Conservation (phyloP, 163 green algal species). For the Scenedesmus sp. region DNA sequence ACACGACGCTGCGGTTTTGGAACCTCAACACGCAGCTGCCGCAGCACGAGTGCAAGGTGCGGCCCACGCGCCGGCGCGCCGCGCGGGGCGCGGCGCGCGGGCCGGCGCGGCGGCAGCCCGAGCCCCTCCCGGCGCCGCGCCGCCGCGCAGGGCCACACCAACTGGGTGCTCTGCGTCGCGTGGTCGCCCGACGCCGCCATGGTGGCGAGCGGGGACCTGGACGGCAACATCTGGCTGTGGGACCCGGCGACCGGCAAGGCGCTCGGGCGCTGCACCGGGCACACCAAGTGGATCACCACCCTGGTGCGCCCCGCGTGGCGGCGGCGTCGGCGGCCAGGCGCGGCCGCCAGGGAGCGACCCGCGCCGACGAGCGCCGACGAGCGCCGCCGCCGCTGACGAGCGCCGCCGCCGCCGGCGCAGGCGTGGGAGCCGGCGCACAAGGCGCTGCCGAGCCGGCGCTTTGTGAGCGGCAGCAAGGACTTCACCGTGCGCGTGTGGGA, state of each 20-base stretch:
- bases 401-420: slow-evolving; percentile 48
- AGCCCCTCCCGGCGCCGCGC: background rate
- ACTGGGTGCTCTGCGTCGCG: slow-evolving; percentile 91
- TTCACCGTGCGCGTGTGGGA: slow-evolving; percentile 84
- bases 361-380: background rate
- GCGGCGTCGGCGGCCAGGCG: too few relatives aligned
- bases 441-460: slow-evolving; percentile 76
- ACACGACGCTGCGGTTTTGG: slow-evolving; percentile 94
- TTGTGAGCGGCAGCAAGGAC: slow-evolving; percentile 89
- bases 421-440: slow-evolving; percentile 95
- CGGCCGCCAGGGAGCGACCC: too few relatives aligned
- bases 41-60: slow-evolving; percentile 72
- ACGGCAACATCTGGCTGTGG: slow-evolving; percentile 90
- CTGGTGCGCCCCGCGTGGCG: slow-evolving; percentile 69
- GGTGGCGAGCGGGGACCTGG: slow-evolving; percentile 88
- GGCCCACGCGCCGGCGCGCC: too few relatives aligned
- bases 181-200: slow-evolving; percentile 64
- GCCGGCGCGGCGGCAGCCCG: too few relatives aligned
- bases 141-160: slow-evolving; percentile 75
- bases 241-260: slow-evolving; percentile 71
- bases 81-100: too few relatives aligned
- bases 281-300: slow-evolving; percentile 92
- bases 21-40: slow-evolving; percentile 90
- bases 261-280: slow-evolving; percentile 76
- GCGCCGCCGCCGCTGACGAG: background rate